phyloP scores from a whole-genome alignment of 345 rosid species.

The Gossypium australe region DNA sequence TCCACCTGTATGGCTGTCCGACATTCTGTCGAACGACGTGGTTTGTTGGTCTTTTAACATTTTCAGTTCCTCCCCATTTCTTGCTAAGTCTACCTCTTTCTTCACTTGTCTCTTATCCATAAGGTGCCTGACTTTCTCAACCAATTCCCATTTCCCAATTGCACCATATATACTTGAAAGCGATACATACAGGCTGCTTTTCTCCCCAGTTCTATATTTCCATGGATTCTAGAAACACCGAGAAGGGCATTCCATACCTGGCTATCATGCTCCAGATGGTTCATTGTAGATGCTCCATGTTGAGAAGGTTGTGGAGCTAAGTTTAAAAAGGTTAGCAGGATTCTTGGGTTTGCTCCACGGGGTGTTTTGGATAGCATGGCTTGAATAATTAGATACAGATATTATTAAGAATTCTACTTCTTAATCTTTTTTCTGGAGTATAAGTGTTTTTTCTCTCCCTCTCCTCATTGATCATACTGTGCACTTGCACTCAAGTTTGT shows the following conservation, averaged over 20 bases:
- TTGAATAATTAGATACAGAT: too few relatives aligned
- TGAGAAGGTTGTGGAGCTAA: too few relatives aligned
- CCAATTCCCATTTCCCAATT: constrained; percentile 54
- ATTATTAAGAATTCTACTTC: too few relatives aligned
- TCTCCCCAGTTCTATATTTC: constrained; percentile 48
- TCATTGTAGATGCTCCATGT: too few relatives aligned
- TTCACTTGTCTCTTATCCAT: constrained; percentile 39
- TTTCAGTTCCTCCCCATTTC: not conserved
- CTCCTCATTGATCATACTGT: too few relatives aligned
- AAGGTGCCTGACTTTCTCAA: constrained; percentile 47
- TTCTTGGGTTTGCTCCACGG: too few relatives aligned
- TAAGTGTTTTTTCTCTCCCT: too few relatives aligned
- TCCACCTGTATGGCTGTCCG: constrained; percentile 24
- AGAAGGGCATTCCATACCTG: constrained; percentile 49
- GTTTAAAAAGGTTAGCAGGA: too few relatives aligned
- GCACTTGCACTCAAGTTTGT: too few relatives aligned
- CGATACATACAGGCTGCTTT: constrained; percentile 49
- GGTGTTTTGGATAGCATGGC: too few relatives aligned
- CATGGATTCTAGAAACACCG: constrained; percentile 51
- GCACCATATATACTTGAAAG: constrained; percentile 48
- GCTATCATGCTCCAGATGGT: constrained; percentile 32
- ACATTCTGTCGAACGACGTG: not conserved
- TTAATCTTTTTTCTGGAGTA: too few relatives aligned
- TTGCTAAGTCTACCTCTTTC: constrained; percentile 35
- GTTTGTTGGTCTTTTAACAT: not conserved